Conservation (phyloP, 208 protist genomes). For the Crithidia bombi region DNA sequence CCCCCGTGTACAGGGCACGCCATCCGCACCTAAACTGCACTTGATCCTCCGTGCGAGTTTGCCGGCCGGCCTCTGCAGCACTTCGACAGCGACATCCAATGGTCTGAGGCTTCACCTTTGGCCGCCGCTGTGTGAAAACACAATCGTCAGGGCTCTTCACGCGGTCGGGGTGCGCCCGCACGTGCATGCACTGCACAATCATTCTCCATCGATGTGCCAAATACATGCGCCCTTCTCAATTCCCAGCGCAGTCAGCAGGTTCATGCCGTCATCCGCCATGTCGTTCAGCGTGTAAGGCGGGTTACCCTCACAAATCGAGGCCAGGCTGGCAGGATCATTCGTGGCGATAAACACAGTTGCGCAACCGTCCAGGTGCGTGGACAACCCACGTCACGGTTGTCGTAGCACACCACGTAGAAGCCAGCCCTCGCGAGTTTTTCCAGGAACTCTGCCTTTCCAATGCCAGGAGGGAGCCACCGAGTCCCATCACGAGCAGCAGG, state of each 20-base stretch:
- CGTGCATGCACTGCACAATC: conserved; percentile 78
- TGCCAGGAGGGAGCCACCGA: conserved; percentile 25
- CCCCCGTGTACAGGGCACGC: conserved; percentile 28
- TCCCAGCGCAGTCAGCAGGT: conserved; percentile 52
- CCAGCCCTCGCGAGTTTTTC: conserved; percentile 36
- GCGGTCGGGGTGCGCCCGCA: conserved; percentile 47
- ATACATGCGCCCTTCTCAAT: conserved; percentile 62
- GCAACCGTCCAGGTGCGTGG: conserved; percentile 55
- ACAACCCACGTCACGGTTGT: conserved; percentile 77
- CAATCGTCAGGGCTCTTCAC: conserved; percentile 54
- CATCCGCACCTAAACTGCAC: conserved; percentile 45
- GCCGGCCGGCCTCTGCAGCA: conserved; percentile 54
- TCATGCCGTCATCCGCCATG: conserved; percentile 65
- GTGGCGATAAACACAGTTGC: conserved; percentile 36
- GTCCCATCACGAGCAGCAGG: conserved; percentile 63
- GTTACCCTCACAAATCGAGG: conserved; percentile 44
- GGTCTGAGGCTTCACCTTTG: conserved; percentile 43
- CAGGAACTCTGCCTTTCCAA: conserved; percentile 42
- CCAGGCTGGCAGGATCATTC: conserved; percentile 52
- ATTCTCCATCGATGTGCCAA: conserved; percentile 79
- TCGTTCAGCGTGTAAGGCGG: conserved; percentile 74
- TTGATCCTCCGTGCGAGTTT: conserved; percentile 31
- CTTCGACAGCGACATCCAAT: conserved; percentile 35
- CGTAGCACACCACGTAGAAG: conserved; percentile 74
- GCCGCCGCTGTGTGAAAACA: conserved; percentile 60